phyloP scores from a whole-genome alignment of 2,329 filamentous ascomycete genomes.

The Emmonsiellopsis sp. region DNA sequence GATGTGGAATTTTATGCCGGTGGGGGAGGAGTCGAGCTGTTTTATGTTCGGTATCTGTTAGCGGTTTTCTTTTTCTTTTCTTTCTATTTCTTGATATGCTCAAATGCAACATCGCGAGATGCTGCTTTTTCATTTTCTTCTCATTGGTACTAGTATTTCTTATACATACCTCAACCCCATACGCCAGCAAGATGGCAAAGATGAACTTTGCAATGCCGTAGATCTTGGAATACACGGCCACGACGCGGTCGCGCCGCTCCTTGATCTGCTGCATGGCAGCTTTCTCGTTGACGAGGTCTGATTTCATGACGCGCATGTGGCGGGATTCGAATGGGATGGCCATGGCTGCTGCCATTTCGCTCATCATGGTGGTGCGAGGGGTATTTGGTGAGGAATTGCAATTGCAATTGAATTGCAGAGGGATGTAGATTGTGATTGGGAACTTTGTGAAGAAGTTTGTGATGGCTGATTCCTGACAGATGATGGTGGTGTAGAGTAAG shows the following conservation, averaged over 20 bases:
- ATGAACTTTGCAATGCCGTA: constrained; percentile 30
- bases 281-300: no score
- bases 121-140: not conserved
- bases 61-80: not conserved
- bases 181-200: constrained; percentile 22
- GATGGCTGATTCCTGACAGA: no score
- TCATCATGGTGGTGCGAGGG: not conserved
- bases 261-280: not conserved
- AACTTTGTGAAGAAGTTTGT: no score
- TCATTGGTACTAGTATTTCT: constrained; percentile 2
- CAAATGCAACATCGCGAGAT: not conserved
- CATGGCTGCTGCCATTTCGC: not conserved
- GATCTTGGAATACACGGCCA: constrained; percentile 24
- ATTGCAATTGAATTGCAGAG: no score
- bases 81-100: not conserved
- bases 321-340: no score
- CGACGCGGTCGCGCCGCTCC: constrained; percentile 20
- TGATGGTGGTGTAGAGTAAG: no score
- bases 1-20: constrained; percentile 24
- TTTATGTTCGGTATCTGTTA: constrained; percentile 8
- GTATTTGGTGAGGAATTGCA: not conserved
- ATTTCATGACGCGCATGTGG: no score
- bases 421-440: no score
- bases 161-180: constrained; percentile 25
- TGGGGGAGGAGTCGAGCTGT: constrained; percentile 24